These are phyloP conservation scores for Podospora bellae-mahoneyi DNA, from an alignment of 495 filamentous ascomycete species.

Conservation along the genomic window DNA sequence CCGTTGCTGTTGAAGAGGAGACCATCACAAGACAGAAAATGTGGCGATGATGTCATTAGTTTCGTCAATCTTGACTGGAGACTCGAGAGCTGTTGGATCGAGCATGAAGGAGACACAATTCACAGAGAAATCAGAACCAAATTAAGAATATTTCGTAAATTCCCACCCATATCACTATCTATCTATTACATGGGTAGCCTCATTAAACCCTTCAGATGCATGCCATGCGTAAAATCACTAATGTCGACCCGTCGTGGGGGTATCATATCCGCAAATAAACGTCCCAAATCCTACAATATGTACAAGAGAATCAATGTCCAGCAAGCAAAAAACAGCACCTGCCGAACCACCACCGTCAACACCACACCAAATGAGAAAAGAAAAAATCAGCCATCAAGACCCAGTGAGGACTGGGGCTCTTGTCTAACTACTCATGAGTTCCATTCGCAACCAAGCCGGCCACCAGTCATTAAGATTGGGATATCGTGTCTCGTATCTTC, in stretches of 20 bases:
- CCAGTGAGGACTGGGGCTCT: neutral
- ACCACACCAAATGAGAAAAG: constrained; percentile 21
- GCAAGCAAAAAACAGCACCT: constrained; percentile 1
- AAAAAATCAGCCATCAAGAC: constrained; percentile 19
- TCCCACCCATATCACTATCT: neutral
- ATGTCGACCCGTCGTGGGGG: constrained; percentile 26
- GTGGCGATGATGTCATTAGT: too few relatives aligned
- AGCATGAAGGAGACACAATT: too few relatives aligned
- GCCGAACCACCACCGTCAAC: constrained; percentile 20
- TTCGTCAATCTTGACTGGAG: too few relatives aligned
- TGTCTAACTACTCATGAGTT: neutral
- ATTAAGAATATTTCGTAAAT: neutral
- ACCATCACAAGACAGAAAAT: too few relatives aligned
- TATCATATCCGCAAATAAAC: constrained; percentile 24
- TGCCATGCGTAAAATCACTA: constrained; percentile 9
- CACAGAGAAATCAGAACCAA: neutral
- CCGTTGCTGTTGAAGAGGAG: too few relatives aligned
- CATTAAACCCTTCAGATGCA: constrained; percentile 4
- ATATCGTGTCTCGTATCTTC: constrained; percentile 21
- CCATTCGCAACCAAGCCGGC: constrained; percentile 19
- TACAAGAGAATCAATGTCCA: constrained; percentile 29
- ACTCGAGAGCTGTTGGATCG: too few relatives aligned
- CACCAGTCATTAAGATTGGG: constrained; percentile 29
- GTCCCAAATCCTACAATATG: constrained; percentile 24
- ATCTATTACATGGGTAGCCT: neutral